Base-by-base conservation (phyloP, 768 basidiomycete species). In the Tricholoma matsutake region DNA sequence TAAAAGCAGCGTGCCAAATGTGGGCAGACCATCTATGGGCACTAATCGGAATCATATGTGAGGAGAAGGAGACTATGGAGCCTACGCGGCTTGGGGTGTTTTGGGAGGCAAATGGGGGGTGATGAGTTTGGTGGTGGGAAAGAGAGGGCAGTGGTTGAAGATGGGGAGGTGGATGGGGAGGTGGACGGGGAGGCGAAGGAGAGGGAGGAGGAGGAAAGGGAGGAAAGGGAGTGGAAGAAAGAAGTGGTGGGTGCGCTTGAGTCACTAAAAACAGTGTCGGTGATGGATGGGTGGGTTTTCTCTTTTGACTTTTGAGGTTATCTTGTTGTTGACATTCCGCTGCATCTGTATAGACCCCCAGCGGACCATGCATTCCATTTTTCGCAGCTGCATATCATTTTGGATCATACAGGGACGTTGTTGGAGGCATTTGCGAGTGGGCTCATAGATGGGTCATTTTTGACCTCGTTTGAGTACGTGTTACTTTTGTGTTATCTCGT, bases 21-120 rank as follows among this genome's bases (percentile, higher is more conserved):
- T 98, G 96, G 96, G 92, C 96, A 68, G 97, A 99, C 68, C 89
- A 96, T 69, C 79, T 98, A 0, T 99, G 97, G 97, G 93, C 92
- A 0, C 88, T 92, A 60, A 78, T 95, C 54, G 87, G 86, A 65
- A 81, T 92, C 55, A 77, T 92, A 39, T 89, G 91, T 66, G 92
- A 96, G 69, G 87, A 93, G 65, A 87, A 90, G 61, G 83, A 89
- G 69, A 88, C 86, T 51, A 80, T 79, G 31, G 86, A 89, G 62
- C 81, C 98, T 68, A 71, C 78, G 9, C 80, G 82, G 39, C 70
- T 93, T 6, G 87, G 88, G 0, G 87, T 87, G 0, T 96, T 92
- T 71, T 96, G 95, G 94, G 89, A 91, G 60, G 80, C 79, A n/a
- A 31, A 78, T 76, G 56, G 75, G 76, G 86, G 54, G 79, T 83